phyloP scores from a whole-genome alignment of 1,284 basidiomycete genomes.

The Gymnopus androsaceus region DNA sequence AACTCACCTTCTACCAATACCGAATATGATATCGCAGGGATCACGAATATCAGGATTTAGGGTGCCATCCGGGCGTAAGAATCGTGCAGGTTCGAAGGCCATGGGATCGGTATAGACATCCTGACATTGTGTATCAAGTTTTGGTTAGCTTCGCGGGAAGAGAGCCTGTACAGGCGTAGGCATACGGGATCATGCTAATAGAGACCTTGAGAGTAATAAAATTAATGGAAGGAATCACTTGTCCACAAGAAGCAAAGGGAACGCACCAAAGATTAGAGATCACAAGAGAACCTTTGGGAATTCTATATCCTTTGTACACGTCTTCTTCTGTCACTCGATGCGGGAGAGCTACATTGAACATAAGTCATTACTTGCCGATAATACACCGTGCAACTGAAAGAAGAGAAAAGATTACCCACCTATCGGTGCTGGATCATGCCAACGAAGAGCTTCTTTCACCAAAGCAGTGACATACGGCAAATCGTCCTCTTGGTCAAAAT shows the following conservation, averaged over 20 bases:
- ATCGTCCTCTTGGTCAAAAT: background rate
- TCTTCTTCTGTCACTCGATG: constrained; percentile 7
- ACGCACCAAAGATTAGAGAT: constrained; percentile 9
- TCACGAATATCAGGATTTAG: background rate
- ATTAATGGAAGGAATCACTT: background rate
- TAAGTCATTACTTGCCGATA: background rate
- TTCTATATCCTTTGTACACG: constrained; percentile 9
- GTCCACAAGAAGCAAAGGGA: background rate
- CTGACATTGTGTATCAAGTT: background rate
- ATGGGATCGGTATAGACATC: constrained; percentile 2
- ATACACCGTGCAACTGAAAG: background rate
- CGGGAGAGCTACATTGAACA: background rate
- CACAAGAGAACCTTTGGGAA: constrained; percentile 6
- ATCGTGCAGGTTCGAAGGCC: background rate
- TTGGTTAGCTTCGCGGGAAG: background rate
- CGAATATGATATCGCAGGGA: background rate
- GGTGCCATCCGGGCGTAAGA: background rate
- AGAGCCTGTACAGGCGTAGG: background rate
- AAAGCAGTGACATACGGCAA: constrained; percentile 13
- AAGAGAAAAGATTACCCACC: background rate
- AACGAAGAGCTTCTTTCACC: constrained; percentile 5
- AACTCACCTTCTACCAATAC: background rate
- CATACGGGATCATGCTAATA: background rate
- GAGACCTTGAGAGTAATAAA: background rate
- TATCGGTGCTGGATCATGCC: constrained; percentile 8